Evolutionary conservation across 257 asterid genomes (phyloP).

Genomic region (Phtheirospermum japonicum): DNA sequence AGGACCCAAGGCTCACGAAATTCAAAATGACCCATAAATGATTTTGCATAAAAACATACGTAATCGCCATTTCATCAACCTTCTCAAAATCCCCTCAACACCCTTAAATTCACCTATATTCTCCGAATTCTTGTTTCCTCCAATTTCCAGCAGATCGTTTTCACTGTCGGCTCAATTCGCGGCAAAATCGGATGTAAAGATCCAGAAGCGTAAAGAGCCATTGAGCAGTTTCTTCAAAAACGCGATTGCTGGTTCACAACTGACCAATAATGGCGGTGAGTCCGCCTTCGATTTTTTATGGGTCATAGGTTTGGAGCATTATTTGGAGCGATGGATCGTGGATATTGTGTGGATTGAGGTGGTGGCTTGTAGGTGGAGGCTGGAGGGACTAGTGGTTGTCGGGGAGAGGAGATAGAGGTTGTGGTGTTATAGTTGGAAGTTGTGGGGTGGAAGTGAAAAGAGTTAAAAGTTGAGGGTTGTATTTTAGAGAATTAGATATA

Average conservation of each 20-base stretch:
- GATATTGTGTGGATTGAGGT: too few species aligned
- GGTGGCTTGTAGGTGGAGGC: too few species aligned
- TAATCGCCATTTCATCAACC: constrained; percentile 12
- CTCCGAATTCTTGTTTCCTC: constrained; percentile 13
- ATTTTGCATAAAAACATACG: constrained; percentile 33
- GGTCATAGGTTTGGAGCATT: too few species aligned
- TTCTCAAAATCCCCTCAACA: constrained; percentile 21
- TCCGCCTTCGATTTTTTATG: too few species aligned
- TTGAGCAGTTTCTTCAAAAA: constrained; percentile 52
- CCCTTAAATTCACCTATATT: constrained; percentile 25
- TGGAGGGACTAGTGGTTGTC: too few species aligned
- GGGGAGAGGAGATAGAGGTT: too few species aligned
- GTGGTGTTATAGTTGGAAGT: too few species aligned
- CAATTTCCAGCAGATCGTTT: constrained; percentile 36
- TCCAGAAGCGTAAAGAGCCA: constrained; percentile 26
- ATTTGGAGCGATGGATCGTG: too few species aligned
- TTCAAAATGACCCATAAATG: constrained; percentile 28
- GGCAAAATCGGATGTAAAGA: constrained; percentile 22
- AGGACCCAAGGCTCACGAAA: not conserved
- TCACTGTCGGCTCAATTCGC: constrained; percentile 35
- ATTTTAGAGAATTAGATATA: too few species aligned
- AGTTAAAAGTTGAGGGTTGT: too few species aligned
- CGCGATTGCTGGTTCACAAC: constrained; percentile 40
- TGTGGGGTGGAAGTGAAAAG: too few species aligned
- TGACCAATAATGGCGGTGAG: constrained; percentile 20